These are phyloP conservation scores for Scheffersomyces amazonensis DNA, from an alignment of 805 yeast species.

Conservation along the genomic window DNA sequence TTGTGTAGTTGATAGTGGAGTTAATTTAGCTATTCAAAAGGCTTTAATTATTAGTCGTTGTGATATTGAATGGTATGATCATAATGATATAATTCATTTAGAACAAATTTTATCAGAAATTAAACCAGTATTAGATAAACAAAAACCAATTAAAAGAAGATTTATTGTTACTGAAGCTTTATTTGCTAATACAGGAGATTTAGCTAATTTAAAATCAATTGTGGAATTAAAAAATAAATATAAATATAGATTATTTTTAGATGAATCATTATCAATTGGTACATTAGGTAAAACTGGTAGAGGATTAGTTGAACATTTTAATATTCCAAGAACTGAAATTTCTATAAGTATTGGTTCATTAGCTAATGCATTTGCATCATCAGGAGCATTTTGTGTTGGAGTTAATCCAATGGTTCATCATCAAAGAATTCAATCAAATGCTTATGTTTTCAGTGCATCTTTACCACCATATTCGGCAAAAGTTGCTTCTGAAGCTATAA, in stretches of 20 bases:
- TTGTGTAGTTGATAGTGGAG: conserved; percentile 80
- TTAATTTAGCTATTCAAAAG: conserved; percentile 76
- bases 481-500: conserved; percentile 54
- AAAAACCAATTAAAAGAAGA: conserved; percentile 79
- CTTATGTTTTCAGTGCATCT: conserved; percentile 92
- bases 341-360: conserved; percentile 87
- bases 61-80: conserved; percentile 78
- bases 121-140: conserved; percentile 57
- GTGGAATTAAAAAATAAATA: conserved; percentile 74
- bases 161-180: conserved; percentile 91
- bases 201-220: conserved; percentile 65
- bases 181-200: conserved; percentile 78
- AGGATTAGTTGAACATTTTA: conserved; percentile 76
- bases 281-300: conserved; percentile 81
- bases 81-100: conserved; percentile 83
- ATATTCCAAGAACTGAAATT: conserved; percentile 65
- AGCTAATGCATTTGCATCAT: conserved; percentile 75
- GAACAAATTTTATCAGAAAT: conserved; percentile 64
- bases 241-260: conserved; percentile 84
- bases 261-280: conserved; percentile 86
- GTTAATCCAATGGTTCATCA: conserved; percentile 79
- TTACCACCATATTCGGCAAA: conserved; percentile 88
- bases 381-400: conserved; percentile 96
- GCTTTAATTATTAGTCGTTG: conserved; percentile 87
- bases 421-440: conserved; percentile 86